Percentiles rank a stretch among this genome's conserved stretches.
Evolutionary conservation across 2,329 filamentous ascomycete species (phyloP).

Genomic region (Nannizzia gypsea): DNA sequence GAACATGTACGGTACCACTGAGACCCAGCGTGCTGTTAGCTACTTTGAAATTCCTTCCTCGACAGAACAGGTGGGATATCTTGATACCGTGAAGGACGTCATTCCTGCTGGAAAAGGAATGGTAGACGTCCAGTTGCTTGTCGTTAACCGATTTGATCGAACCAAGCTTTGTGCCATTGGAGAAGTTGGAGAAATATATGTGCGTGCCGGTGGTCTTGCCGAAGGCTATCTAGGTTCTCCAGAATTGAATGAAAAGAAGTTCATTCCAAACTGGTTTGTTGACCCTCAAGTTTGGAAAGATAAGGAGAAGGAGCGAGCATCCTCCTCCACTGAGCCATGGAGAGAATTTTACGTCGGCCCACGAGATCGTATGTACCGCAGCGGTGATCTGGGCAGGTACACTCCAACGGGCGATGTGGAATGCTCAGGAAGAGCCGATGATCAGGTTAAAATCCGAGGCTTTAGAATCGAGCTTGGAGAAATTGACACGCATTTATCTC

Average conservation of each 20-base stretch:
- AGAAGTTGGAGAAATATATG: constrained; percentile 72
- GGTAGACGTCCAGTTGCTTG: constrained; percentile 75
- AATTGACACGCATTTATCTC: constrained; percentile 72
- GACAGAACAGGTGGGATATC: constrained; percentile 49
- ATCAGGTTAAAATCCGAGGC: constrained; percentile 90
- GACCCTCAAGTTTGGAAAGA: constrained; percentile 58
- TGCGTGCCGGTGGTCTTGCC: constrained; percentile 71
- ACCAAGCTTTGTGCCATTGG: constrained; percentile 64
- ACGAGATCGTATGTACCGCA: constrained; percentile 74
- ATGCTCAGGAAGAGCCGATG: constrained; percentile 68
- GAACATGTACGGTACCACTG: constrained; percentile 83
- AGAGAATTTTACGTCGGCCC: constrained; percentile 66
- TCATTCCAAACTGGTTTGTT: constrained; percentile 76
- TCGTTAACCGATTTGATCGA: constrained; percentile 59
- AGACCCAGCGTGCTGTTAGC: constrained; percentile 68
- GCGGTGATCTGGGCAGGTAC: constrained; percentile 73
- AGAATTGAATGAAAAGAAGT: constrained; percentile 61
- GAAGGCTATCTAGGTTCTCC: constrained; percentile 61
- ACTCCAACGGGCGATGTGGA: constrained; percentile 59
- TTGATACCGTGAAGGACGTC: constrained; percentile 58
- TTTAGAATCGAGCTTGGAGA: constrained; percentile 93
- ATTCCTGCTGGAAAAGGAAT: constrained; percentile 80
- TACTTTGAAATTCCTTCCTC: constrained; percentile 67
- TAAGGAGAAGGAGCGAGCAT: constrained; percentile 45
- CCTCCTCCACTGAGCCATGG: constrained; percentile 56